A percentile compares a stretch with the other conserved stretches of the same genome.
phyloP scores from a whole-genome alignment of 495 filamentous ascomycete genomes.

The Delitschia confertaspora region DNA sequence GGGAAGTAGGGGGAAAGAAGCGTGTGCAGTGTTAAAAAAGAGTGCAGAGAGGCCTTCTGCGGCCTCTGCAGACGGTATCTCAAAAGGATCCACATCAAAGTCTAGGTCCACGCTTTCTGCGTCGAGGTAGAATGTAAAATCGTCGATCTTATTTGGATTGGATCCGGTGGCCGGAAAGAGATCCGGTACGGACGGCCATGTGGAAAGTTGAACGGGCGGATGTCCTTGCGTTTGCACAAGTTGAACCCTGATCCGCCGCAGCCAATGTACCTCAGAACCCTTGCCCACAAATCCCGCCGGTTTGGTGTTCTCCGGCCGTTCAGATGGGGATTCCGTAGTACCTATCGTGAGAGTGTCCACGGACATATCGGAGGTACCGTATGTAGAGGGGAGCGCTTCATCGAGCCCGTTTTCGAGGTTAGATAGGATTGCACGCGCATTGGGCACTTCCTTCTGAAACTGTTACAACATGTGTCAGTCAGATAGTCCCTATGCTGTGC shows the following conservation, averaged over 20 bases:
- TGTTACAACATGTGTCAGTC: too few species aligned
- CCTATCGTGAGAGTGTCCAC: conserved; percentile 4
- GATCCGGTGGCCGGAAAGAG: conserved; percentile 7
- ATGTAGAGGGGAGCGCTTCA: background rate
- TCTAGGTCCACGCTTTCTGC: conserved; percentile 26
- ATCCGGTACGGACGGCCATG: conserved; percentile 46
- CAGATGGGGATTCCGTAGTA: conserved; percentile 43
- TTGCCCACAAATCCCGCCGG: conserved; percentile 51
- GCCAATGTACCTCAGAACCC: conserved; percentile 52
- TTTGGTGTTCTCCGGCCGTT: conserved; percentile 37
- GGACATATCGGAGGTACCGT: background rate
- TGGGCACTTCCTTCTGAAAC: too few species aligned
- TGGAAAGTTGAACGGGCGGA: background rate
- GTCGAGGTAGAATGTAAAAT: conserved; percentile 16
- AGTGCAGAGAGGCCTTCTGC: conserved; percentile 44
- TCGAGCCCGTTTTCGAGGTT: conserved; percentile 5
- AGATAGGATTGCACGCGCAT: background rate
- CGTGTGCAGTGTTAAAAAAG: conserved; percentile 51
- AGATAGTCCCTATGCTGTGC: background rate
- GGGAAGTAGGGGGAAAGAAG: conserved; percentile 51
- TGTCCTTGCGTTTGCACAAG: conserved; percentile 5
- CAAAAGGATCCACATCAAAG: conserved; percentile 38
- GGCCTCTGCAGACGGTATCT: conserved; percentile 41
- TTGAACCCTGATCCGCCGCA: conserved; percentile 37
- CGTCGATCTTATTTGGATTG: conserved; percentile 5